Conservation (phyloP, 371 early-diverging fungal genomes). For the Capillidium heterosporum region DNA sequence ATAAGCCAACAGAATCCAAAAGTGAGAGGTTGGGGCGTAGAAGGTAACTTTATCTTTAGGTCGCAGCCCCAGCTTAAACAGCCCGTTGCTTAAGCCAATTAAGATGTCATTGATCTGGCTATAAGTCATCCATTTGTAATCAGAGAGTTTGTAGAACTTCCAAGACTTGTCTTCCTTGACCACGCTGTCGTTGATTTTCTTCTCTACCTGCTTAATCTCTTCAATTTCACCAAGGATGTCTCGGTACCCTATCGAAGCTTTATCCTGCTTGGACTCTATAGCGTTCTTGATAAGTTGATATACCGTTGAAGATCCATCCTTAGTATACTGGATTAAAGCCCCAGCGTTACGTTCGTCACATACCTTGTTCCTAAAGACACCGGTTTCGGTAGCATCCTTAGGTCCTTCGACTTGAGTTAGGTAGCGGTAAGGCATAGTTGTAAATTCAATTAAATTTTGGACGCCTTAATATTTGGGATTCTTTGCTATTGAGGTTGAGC, state of each 20-base stretch:
- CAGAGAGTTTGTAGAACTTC: conserved; percentile 54
- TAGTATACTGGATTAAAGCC: background rate
- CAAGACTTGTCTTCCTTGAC: conserved; percentile 51
- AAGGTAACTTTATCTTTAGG: background rate
- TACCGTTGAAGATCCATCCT: background rate
- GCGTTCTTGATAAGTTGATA: background rate
- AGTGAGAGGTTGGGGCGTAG: background rate
- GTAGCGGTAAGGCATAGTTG: too few species aligned
- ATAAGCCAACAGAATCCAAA: conserved; percentile 21
- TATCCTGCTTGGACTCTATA: background rate
- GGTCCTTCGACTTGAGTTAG: too few species aligned
- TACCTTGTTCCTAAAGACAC: background rate
- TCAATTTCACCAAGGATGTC: conserved; percentile 34
- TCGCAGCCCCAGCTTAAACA: conserved; percentile 15
- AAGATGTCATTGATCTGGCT: conserved; percentile 27
- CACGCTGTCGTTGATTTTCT: conserved; percentile 34
- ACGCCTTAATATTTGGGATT: too few species aligned
- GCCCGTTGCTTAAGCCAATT: conserved; percentile 36
- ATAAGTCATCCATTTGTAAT: conserved; percentile 44
- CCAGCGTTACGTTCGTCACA: background rate
- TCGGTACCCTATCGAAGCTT: conserved; percentile 40
- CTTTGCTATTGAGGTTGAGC: too few species aligned
- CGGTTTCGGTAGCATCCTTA: too few species aligned
- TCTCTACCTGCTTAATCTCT: conserved; percentile 56
- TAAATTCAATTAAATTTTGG: too few species aligned